Evolutionary conservation across 2,329 filamentous ascomycete genomes (phyloP).

Genomic region (Colletotrichum nymphaeae): DNA sequence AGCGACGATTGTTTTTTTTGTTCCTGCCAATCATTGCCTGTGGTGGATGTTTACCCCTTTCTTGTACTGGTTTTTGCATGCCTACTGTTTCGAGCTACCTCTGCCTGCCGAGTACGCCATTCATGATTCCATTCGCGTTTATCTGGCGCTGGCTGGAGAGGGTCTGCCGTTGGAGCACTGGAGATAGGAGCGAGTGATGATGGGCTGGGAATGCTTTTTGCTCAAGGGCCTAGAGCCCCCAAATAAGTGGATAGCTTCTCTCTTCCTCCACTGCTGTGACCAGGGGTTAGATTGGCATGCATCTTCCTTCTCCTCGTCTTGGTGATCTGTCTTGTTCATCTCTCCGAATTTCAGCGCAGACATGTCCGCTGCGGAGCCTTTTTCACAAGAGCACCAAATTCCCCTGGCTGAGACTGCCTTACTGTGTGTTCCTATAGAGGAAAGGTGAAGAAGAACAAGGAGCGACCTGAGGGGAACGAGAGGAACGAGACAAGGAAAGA

Average conservation of each 20-base stretch:
- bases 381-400: not conserved
- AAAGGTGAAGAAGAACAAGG: not conserved
- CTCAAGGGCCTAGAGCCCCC: not conserved
- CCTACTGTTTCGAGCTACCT: not conserved
- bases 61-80: not conserved
- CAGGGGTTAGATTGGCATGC: not conserved
- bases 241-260: not conserved
- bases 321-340: not conserved
- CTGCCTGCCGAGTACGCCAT: not conserved
- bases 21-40: slow-evolving; percentile 1
- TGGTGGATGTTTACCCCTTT: not conserved
- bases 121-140: not conserved
- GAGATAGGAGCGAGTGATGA: not conserved
- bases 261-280: not conserved
- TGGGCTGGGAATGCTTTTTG: not conserved
- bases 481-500: not conserved
- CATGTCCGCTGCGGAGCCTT: not conserved
- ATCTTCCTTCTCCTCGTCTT: not conserved
- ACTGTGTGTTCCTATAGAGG: not conserved
- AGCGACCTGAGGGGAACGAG: not conserved
- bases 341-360: not conserved
- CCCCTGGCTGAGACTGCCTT: too few species aligned
- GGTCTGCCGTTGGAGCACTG: not conserved
- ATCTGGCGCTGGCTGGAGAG: not conserved
- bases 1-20: not conserved